These are phyloP conservation scores for Solanum ossicruentum DNA, from an alignment of 257 asterid species.

Conservation along the genomic window DNA sequence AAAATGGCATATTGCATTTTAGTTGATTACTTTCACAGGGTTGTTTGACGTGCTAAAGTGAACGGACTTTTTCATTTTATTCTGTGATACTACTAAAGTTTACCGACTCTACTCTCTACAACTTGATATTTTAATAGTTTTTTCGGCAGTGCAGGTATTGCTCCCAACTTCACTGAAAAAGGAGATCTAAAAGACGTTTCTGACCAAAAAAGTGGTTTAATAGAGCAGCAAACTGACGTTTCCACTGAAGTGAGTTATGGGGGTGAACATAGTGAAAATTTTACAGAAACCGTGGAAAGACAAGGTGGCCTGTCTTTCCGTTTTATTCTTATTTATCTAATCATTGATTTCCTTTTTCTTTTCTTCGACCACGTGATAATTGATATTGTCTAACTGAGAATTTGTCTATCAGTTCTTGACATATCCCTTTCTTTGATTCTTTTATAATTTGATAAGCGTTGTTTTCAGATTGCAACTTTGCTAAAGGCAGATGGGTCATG, in stretches of 20 bases:
- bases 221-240: conserved; percentile 8
- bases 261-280: conserved; percentile 9
- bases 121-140: not conserved
- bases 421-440: not conserved
- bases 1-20: not conserved
- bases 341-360: not conserved
- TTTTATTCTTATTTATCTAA: not conserved
- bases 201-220: conserved; percentile 17
- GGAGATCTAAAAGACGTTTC: conserved; percentile 17
- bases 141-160: conserved; percentile 11
- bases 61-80: not conserved
- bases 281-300: conserved; percentile 4
- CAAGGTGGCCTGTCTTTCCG: conserved; percentile 16
- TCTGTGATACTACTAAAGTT: not conserved
- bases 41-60: not conserved
- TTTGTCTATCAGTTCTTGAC: not conserved
- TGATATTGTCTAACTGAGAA: not conserved
- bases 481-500: conserved; percentile 74
- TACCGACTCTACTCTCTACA: not conserved
- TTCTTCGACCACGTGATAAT: not conserved
- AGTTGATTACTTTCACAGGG: not conserved
- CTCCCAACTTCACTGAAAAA: conserved; percentile 9
- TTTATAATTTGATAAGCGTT: not conserved
- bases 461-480: conserved; percentile 54
- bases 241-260: conserved; percentile 17